Percentiles rank a stretch among this genome's conserved stretches.
Conservation (phyloP, 2,329 filamentous ascomycete species). For the Aureobasidium sp. region DNA sequence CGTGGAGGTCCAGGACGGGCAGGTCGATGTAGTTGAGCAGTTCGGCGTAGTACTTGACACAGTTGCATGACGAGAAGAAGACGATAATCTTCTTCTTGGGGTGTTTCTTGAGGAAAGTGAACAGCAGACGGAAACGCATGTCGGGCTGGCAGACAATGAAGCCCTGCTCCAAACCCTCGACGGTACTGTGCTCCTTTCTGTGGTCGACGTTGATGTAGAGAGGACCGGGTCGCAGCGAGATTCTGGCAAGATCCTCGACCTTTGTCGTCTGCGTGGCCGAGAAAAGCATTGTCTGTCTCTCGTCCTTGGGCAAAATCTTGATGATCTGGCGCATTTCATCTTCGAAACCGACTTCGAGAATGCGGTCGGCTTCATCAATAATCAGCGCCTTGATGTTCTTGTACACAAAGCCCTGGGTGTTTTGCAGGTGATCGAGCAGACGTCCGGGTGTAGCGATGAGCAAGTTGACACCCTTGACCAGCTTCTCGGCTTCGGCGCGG, state of each 20-base stretch:
- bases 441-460: constrained; percentile 90
- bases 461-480: constrained; percentile 88
- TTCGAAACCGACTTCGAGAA: constrained; percentile 95
- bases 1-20: constrained; percentile 77
- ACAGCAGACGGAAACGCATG: constrained; percentile 86
- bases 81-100: constrained; percentile 96
- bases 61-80: constrained; percentile 76
- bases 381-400: constrained; percentile 89
- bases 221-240: constrained; percentile 83
- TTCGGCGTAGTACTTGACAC: constrained; percentile 92
- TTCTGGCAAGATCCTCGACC: constrained; percentile 91
- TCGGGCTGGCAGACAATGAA: constrained; percentile 92
- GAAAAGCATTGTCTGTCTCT: constrained; percentile 95
- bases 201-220: constrained; percentile 97
- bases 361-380: constrained; percentile 95
- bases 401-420: constrained; percentile 81
- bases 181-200: constrained; percentile 80
- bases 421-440: constrained; percentile 87
- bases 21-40: constrained; percentile 97
- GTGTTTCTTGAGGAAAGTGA: constrained; percentile 88
- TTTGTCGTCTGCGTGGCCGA: constrained; percentile 98
- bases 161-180: constrained; percentile 89
- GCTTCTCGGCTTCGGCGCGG: constrained; percentile 86
- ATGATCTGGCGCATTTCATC: constrained; percentile 97
- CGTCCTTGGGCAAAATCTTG: constrained; percentile 81